Percentiles rank a stretch among this genome's conserved stretches.
phyloP scores from a whole-genome alignment of 257 asterid genomes.

The Henckelia pumila region DNA sequence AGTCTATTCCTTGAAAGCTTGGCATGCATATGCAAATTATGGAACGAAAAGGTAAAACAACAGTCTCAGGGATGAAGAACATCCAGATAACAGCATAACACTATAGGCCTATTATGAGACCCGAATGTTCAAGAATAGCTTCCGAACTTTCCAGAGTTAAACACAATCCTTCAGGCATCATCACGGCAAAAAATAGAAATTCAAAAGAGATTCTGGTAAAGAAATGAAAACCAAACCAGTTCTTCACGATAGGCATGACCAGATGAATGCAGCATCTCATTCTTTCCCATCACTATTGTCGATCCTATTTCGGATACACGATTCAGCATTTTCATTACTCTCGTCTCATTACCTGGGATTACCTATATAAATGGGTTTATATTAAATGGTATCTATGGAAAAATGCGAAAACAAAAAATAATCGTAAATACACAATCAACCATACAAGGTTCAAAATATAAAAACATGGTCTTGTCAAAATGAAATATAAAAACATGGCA shows the following conservation, averaged over 20 bases:
- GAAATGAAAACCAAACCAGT: constrained; percentile 57
- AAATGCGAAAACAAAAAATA: constrained; percentile 19
- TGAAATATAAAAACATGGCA: constrained; percentile 1
- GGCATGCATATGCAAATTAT: constrained; percentile 4
- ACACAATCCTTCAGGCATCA: constrained; percentile 16
- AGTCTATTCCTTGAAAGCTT: constrained; percentile 10
- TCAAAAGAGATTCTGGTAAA: constrained; percentile 18
- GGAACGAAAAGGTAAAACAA: background rate
- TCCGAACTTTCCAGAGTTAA: constrained; percentile 4
- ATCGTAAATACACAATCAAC: constrained; percentile 11
- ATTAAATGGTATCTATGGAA: constrained; percentile 21
- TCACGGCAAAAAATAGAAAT: background rate
- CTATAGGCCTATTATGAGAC: constrained; percentile 2
- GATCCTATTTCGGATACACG: constrained; percentile 95
- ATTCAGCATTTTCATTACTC: constrained; percentile 95
- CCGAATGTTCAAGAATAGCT: background rate
- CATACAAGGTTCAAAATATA: constrained; percentile 6
- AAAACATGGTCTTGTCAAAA: too few species aligned
- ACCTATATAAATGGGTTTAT: constrained; percentile 52
- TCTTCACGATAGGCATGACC: constrained; percentile 99
- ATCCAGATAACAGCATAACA: constrained; percentile 8
- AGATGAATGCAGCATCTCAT: constrained; percentile 85
- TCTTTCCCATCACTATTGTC: constrained; percentile 90
- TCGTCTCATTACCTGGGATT: constrained; percentile 95
- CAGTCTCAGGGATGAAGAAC: constrained; percentile 3